Evolutionary conservation across 352 stramenopile genomes (phyloP), one percentile per base, ranked within the genome.

Genomic region (Hyaloperonospora brassicae): DNA sequence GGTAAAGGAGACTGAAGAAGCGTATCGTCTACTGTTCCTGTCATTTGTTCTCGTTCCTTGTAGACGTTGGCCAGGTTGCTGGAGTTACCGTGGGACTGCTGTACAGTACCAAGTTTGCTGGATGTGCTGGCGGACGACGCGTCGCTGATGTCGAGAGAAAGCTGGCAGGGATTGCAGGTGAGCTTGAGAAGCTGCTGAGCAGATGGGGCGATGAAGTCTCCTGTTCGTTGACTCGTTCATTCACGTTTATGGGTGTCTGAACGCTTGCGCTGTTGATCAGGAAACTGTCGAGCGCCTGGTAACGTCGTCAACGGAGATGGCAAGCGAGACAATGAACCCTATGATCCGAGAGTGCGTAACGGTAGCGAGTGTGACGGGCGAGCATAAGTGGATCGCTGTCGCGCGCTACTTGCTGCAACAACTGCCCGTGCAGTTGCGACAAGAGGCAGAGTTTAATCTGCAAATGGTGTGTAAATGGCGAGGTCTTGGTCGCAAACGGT

Each of bases 401-500:
- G 66, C 67, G 13, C 74, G 80, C 1, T 62, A 72, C 44, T 47
- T 90, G 34, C 55, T 86, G 21, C 64, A 68, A 8, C 64, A 77
- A 21, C 57, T 90, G 27, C 72, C 77, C 0, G 40, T 67, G n/a
- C 66, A 83, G 41, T 49, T 84, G 17, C 62, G 77, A 38, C 76
- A 84, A 50, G 80, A 89, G 41, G 74, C 78, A 5, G 80, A 90
- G 23, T 90, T 90, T 48, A 87, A 80, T 42, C 57, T 90, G 6
- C 80, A 89, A 59, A 88, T 88, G 76, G 80, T 90, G 64, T 25
- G 44, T 36, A 27, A 13, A 13, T 17, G 17, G 45, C 42, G 11
- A 31, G 12, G 52, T 5, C n/a, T 46, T 17, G 24, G 31, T 12
- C 45, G 14, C 22, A 36, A 11, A 23, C 8, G 23, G 48, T 23